Evolutionary conservation across 139 green algal genomes (phyloP), one percentile per base, ranked within the genome.

Genomic region (Coccomyxa sp.): DNA sequence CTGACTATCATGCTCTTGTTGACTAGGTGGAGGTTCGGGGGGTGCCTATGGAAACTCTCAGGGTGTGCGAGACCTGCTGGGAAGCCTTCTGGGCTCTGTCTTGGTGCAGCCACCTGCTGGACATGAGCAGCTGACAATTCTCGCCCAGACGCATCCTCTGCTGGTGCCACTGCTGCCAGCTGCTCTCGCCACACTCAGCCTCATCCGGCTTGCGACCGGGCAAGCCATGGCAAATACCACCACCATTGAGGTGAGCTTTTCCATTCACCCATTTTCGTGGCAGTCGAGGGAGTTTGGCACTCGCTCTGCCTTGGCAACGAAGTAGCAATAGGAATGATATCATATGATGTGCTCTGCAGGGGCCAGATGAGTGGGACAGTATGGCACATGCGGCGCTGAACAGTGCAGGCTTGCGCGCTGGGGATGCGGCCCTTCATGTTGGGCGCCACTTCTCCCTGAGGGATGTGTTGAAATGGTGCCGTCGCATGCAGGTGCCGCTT

Each of bases 381-480:
- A 68, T 25, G 0, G 82, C 85, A n/a, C 83, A 83, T 66, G 84
- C 83, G 9, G 91, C 90, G 0, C 68, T 95, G 77, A 77, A 66
- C 3, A 86, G 82, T 12, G 89, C 83, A 13, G 89, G 89, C 1
- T 13, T 96, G 51, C 77, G 83, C 58, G 67, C 85, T 9, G 91
- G 91, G 0, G 90, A 92, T 38, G 82, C 91, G 58, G 86, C 30
- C 13, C 63, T 88, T 9, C 77, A 82, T 68, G 45, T 82, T 38
- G 88, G 87, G 23, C 88, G 89, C 25, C 89, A 94, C 82, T 94
- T 96, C 71, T 93, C 87, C 60, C 81, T 95, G 13, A 86, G 95
- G 13, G 95, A 98, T 58, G 32, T 97, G 25, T 86, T 94, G 81
- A 98, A 97, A 87, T 98, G 94, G 95, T 92, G 88, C 77, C 74